Evolutionary conservation across 495 filamentous ascomycete genomes (phyloP).

Genomic region (Friedmanniomyces simplex): DNA sequence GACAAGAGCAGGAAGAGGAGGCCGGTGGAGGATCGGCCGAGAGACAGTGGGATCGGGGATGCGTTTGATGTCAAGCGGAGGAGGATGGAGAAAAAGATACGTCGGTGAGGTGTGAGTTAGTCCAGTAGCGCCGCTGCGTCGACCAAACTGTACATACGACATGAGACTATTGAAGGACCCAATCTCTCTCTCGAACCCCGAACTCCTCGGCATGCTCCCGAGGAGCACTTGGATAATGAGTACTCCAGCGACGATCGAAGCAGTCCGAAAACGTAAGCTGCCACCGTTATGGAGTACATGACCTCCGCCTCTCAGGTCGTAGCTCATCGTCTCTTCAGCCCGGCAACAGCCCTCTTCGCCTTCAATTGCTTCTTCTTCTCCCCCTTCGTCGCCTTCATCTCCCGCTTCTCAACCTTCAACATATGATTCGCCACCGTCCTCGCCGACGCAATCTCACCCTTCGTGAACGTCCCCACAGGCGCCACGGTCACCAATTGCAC

Average conservation of each 20-base stretch:
- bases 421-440: slow-evolving; percentile 18
- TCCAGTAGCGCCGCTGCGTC: too few species aligned
- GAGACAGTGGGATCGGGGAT: slow-evolving; percentile 14
- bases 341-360: slow-evolving; percentile 1
- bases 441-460: slow-evolving; percentile 12
- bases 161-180: too few species aligned
- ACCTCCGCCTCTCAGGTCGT: too few species aligned
- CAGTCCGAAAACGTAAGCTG: too few species aligned
- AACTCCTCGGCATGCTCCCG: too few species aligned
- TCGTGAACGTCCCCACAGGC: background rate
- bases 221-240: too few species aligned
- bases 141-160: too few species aligned
- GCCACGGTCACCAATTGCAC: slow-evolving; percentile 4
- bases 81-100: slow-evolving; percentile 20
- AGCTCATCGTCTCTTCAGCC: too few species aligned
- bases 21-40: slow-evolving; percentile 11
- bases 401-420: slow-evolving; percentile 20
- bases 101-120: too few species aligned
- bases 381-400: slow-evolving; percentile 26
- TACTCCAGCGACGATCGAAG: too few species aligned
- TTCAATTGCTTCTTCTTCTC: slow-evolving; percentile 33
- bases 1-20: slow-evolving; percentile 22
- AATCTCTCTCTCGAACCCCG: too few species aligned
- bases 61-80: slow-evolving; percentile 20
- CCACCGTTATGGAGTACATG: too few species aligned